These are phyloP conservation scores for Diaporthe citriasiana DNA, from an alignment of 2,329 filamentous ascomycete genomes.

Conservation along the genomic window DNA sequence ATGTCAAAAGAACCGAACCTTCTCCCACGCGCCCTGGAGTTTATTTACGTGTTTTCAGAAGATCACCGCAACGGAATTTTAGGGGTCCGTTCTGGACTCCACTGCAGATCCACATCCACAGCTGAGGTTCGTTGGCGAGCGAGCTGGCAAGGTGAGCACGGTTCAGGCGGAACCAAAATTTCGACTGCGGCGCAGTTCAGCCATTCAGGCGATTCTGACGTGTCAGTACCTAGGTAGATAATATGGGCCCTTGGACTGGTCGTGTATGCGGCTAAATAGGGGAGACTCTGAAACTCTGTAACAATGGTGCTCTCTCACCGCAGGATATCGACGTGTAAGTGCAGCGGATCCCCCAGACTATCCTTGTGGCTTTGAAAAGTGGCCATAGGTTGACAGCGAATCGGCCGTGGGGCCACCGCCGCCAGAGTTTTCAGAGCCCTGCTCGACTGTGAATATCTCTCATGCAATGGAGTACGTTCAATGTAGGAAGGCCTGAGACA, in stretches of 20 bases:
- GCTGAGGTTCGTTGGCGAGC: constrained; percentile 30
- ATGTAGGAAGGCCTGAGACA: neutral
- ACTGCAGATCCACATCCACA: constrained; percentile 35
- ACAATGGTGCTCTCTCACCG: constrained; percentile 12
- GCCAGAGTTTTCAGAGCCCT: constrained; percentile 28
- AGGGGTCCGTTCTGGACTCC: constrained; percentile 29
- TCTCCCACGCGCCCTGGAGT: neutral
- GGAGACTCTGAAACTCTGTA: constrained; percentile 26
- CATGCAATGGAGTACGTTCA: neutral
- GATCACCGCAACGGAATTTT: constrained; percentile 32
- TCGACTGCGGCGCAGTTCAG: constrained; percentile 5
- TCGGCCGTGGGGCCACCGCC: constrained; percentile 21
- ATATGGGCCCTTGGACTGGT: constrained; percentile 18
- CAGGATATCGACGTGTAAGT: constrained; percentile 31
- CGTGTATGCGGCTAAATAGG: constrained; percentile 34
- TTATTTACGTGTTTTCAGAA: constrained; percentile 31
- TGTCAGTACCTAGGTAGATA: constrained; percentile 19
- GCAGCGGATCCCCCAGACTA: constrained; percentile 29
- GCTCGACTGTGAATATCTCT: neutral
- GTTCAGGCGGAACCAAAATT: constrained; percentile 28
- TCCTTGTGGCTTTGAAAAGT: constrained; percentile 23
- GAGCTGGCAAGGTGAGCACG: constrained; percentile 37
- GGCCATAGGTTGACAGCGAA: constrained; percentile 30
- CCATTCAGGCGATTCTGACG: constrained; percentile 31
- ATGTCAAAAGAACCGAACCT: constrained; percentile 7